These are phyloP conservation scores for Datura wrightii DNA, from an alignment of 257 asterid genomes.

Conservation along the genomic window DNA sequence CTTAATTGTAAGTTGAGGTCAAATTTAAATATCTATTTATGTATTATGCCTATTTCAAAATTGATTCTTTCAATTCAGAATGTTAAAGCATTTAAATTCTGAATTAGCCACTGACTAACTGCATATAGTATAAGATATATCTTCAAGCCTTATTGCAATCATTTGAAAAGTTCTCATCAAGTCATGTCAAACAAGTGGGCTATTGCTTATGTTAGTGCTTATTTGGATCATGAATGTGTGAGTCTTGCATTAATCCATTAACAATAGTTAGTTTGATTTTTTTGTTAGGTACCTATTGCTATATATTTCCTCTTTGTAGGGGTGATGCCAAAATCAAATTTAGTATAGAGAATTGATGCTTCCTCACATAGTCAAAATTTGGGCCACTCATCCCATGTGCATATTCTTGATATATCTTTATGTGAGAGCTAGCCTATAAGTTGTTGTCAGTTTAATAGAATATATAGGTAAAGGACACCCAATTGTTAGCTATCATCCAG, in stretches of 20 bases:
- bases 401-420: constrained; percentile 39
- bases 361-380: constrained; percentile 11
- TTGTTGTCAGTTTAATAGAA: constrained; percentile 41
- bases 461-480: constrained; percentile 35
- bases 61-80: neutral
- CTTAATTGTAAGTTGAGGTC: too few species aligned
- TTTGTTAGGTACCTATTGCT: constrained; percentile 23
- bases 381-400: constrained; percentile 53
- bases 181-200: constrained; percentile 29
- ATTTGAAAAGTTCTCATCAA: constrained; percentile 32
- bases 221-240: neutral
- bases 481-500: constrained; percentile 46
- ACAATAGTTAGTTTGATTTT: constrained; percentile 22
- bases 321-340: constrained; percentile 24
- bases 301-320: constrained; percentile 17
- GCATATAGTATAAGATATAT: neutral
- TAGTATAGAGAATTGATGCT: neutral
- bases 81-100: neutral
- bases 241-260: neutral
- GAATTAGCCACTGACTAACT: neutral
- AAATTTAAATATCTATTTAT: too few species aligned
- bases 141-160: neutral
- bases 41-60: neutral
- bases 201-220: constrained; percentile 15
- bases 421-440: constrained; percentile 27